These are phyloP conservation scores for Paralagenidium karlingii DNA, from an alignment of 352 stramenopile genomes.

Conservation along the genomic window DNA sequence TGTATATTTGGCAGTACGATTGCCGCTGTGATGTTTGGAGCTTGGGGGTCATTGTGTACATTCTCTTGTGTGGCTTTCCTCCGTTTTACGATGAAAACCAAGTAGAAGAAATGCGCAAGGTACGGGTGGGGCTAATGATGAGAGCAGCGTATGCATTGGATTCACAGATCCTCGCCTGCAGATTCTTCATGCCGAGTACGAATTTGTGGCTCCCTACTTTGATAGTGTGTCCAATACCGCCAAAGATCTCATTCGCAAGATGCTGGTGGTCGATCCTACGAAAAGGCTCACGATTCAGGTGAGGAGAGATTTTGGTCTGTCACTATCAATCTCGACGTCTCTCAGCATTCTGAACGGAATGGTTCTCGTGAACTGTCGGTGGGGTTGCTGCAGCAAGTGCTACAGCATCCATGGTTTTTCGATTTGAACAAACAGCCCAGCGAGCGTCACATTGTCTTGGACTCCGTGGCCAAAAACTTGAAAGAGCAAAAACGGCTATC, in stretches of 20 bases:
- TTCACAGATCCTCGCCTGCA: slow-evolving; percentile 5
- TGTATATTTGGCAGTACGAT: slow-evolving; percentile 64
- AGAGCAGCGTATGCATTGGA: too few species aligned
- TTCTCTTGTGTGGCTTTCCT: slow-evolving; percentile 93
- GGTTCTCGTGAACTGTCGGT: too few species aligned
- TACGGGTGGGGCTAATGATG: slow-evolving; percentile 4
- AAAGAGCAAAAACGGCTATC: slow-evolving; percentile 42
- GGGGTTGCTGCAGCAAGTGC: slow-evolving; percentile 25
- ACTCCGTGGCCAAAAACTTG: slow-evolving; percentile 60
- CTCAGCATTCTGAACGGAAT: too few species aligned
- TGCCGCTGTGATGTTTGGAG: slow-evolving; percentile 95
- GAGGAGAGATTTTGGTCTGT: too few species aligned
- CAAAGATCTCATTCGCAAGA: slow-evolving; percentile 88
- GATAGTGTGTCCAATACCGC: slow-evolving; percentile 78
- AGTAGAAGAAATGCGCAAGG: slow-evolving; percentile 71
- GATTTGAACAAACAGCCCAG: slow-evolving; percentile 56
- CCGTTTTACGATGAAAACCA: slow-evolving; percentile 94
- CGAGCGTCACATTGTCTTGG: slow-evolving; percentile 25
- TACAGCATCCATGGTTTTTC: slow-evolving; percentile 61
- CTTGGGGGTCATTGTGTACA: slow-evolving; percentile 84
- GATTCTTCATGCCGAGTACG: slow-evolving; percentile 73
- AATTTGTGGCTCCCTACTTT: slow-evolving; percentile 91
- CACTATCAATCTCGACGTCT: too few species aligned
- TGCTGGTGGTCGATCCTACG: slow-evolving; percentile 85
- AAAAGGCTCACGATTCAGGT: slow-evolving; percentile 75